These are phyloP conservation scores for Boletus tylopilopsis DNA, from an alignment of 768 basidiomycete genomes.

Conservation along the genomic window DNA sequence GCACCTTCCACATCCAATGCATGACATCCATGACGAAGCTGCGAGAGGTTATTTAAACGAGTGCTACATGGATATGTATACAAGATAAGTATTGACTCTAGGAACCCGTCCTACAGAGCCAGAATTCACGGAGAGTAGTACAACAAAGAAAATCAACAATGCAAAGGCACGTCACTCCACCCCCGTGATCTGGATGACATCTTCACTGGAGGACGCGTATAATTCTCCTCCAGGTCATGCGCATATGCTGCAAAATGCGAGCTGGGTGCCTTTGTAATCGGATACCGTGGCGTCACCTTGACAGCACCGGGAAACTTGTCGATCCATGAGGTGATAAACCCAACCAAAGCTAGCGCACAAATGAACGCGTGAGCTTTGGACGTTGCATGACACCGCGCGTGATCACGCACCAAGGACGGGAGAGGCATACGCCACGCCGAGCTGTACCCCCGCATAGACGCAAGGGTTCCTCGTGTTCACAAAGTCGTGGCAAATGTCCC, in stretches of 20 bases:
- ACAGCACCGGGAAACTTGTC: constrained; percentile 28
- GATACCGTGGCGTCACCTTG: constrained; percentile 23
- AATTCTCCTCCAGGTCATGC: constrained; percentile 23
- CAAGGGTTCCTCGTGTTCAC: constrained; percentile 18
- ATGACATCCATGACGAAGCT: constrained; percentile 7
- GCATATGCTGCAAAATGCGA: constrained; percentile 21
- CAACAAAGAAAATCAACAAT: constrained; percentile 1
- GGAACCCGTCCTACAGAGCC: constrained; percentile 15
- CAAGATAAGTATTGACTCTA: neutral
- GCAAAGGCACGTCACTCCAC: constrained; percentile 24
- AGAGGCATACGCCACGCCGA: constrained; percentile 30
- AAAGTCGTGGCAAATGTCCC: constrained; percentile 32
- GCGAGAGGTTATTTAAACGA: too few relatives aligned
- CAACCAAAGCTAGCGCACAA: constrained; percentile 16
- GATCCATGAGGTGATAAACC: constrained; percentile 23
- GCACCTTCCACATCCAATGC: constrained; percentile 7
- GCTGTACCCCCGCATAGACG: constrained; percentile 18
- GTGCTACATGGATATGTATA: neutral
- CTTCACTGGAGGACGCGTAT: constrained; percentile 12
- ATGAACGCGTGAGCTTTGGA: neutral
- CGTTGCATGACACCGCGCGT: neutral
- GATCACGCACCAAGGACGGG: constrained; percentile 25
- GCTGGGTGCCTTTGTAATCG: constrained; percentile 30
- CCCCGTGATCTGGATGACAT: constrained; percentile 1
- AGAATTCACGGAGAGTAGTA: neutral